Evolutionary conservation across 1,284 basidiomycete genomes (phyloP), one percentile per base, ranked within the genome.

Genomic region (Trichosporon faecale): DNA sequence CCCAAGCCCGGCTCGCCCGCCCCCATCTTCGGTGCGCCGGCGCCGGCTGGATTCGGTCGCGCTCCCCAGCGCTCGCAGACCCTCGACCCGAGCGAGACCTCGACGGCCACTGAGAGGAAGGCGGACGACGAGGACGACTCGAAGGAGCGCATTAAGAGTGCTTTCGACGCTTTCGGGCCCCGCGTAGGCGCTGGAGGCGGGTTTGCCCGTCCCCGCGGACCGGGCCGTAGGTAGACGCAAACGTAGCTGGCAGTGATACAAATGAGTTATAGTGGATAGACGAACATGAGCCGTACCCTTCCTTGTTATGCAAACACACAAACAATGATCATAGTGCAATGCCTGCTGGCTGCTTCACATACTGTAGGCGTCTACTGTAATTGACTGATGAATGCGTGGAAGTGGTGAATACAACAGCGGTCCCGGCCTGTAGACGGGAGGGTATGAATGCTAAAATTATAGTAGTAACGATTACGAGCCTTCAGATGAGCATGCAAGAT

Each of bases 131-230:
- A 76, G 4, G 79, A 70, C 23, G 80, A 82, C 70, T 74, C 76
- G 57, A 77, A 79, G 69, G 79, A 80, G 8, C 74, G 70, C 63
- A 79, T 83, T 70, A 68, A 76, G 64, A 76, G 72, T 65, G 82
- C 82, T 7, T 83, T 83, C 68, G 78, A 82, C 67, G 80, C 81
- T 14, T 83, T 83, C 67, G 82, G 82, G 35, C 82, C 82, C 1
- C 79, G 82, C 64, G 79, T 83, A 16, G 70, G 72, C 40, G 70
- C 70, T 7, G 72, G 71, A 12, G 74, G 76, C 23, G 78, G 78
- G 1, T 83, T 83, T 64, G 77, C 81, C n/a, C 74, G 82, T 60
- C 82, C 82, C 7, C 68, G 76, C 61, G 81, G 81, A 9, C 81
- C 80, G 46, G 81, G 82, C 9, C 76, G 77, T 70, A 68, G 80